phyloP scores from a whole-genome alignment of 495 filamentous ascomycete genomes.

The Aspergillus olivimuriae region DNA sequence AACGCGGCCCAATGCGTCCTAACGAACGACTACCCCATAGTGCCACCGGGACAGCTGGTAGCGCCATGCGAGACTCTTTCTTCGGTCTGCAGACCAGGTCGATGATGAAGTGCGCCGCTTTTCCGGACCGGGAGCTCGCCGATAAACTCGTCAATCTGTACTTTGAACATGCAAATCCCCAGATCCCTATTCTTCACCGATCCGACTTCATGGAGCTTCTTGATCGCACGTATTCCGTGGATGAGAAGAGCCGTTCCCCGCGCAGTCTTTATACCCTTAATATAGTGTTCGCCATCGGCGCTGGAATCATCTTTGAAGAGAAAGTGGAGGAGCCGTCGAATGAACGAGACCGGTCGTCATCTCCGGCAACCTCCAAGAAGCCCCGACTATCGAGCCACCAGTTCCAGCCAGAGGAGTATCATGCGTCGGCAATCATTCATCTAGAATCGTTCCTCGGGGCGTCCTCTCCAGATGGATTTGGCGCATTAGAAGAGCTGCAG shows the following conservation, averaged over 20 bases:
- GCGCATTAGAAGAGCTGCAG: slow-evolving; percentile 86
- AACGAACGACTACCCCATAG: slow-evolving; percentile 40
- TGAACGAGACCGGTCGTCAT: slow-evolving; percentile 22
- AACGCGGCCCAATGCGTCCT: slow-evolving; percentile 48
- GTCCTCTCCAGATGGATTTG: slow-evolving; percentile 54
- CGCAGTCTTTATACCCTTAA: slow-evolving; percentile 88
- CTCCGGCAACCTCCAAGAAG: slow-evolving; percentile 43
- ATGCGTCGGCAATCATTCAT: slow-evolving; percentile 87
- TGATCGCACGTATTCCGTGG: slow-evolving; percentile 65
- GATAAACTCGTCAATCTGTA: slow-evolving; percentile 71
- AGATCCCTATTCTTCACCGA: slow-evolving; percentile 86
- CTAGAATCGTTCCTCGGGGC: slow-evolving; percentile 79
- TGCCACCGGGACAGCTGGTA: slow-evolving; percentile 47
- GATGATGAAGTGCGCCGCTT: slow-evolving; percentile 76
- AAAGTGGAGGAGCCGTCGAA: slow-evolving; percentile 36
- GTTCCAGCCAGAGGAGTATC: slow-evolving; percentile 89
- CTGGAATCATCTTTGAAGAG: slow-evolving; percentile 81
- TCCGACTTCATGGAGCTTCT: slow-evolving; percentile 82
- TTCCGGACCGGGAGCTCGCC: slow-evolving; percentile 70
- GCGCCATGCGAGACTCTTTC: slow-evolving; percentile 88
- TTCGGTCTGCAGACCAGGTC: slow-evolving; percentile 90
- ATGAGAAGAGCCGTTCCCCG: slow-evolving; percentile 63
- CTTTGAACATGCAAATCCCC: slow-evolving; percentile 93
- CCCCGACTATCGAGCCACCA: slow-evolving; percentile 54
- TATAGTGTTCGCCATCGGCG: slow-evolving; percentile 96